Evolutionary conservation across 2,329 filamentous ascomycete genomes (phyloP).

Genomic region (Penicillium hesseltinei): DNA sequence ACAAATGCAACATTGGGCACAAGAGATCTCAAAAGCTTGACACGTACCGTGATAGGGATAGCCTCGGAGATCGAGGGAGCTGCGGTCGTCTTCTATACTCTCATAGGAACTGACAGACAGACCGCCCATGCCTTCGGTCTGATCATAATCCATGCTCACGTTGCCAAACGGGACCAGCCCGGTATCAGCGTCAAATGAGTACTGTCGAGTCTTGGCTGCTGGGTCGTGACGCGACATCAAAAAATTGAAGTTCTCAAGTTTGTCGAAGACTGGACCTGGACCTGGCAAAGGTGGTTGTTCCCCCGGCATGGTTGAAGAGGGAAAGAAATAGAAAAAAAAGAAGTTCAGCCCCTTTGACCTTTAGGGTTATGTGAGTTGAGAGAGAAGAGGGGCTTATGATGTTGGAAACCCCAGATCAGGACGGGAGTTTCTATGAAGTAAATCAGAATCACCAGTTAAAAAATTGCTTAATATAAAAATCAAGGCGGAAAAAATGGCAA

Average conservation of each 20-base stretch:
- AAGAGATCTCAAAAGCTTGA: constrained; percentile 13
- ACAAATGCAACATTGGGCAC: constrained; percentile 32
- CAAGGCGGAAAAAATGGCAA: background rate
- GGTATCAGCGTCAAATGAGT: constrained; percentile 40
- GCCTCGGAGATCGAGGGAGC: constrained; percentile 37
- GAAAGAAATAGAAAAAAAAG: constrained; percentile 20
- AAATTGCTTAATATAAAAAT: background rate
- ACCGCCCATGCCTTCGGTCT: constrained; percentile 42
- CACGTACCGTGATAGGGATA: constrained; percentile 43
- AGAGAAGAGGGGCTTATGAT: constrained; percentile 9
- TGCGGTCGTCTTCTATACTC: constrained; percentile 42
- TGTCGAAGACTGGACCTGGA: constrained; percentile 29
- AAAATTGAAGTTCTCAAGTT: constrained; percentile 40
- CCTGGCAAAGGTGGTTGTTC: constrained; percentile 31
- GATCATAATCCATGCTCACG: constrained; percentile 41
- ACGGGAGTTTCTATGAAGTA: constrained; percentile 8
- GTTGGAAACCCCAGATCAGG: constrained; percentile 19
- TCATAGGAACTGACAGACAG: constrained; percentile 44
- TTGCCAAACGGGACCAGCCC: constrained; percentile 34
- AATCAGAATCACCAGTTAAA: background rate
- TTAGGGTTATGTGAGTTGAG: constrained; percentile 13
- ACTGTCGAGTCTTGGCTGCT: constrained; percentile 34
- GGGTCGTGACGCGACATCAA: constrained; percentile 36
- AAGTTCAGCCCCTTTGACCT: constrained; percentile 11
- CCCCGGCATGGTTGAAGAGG: constrained; percentile 31